Evolutionary conservation across 2,329 filamentous ascomycete species (phyloP).

Genomic region (Ophiostoma perfectum): DNA sequence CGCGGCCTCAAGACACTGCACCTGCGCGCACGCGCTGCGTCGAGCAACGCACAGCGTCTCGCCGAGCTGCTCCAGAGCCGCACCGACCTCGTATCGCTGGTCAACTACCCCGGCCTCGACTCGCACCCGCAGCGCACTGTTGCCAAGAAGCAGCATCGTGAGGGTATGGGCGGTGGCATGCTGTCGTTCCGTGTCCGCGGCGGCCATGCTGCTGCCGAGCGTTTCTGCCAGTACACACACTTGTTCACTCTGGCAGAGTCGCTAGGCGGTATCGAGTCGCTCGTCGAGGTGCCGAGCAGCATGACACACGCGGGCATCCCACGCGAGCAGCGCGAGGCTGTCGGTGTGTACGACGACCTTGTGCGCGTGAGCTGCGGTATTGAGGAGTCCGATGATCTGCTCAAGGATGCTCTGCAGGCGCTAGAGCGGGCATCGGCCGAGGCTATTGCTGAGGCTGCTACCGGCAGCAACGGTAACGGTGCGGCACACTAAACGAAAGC

Average conservation of each 20-base stretch:
- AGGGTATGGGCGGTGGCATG: conserved; percentile 95
- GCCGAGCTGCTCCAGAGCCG: conserved; percentile 73
- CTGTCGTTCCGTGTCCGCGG: conserved; percentile 90
- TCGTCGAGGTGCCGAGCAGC: conserved; percentile 85
- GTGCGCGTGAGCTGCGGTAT: conserved; percentile 91
- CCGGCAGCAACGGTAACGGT: neutral
- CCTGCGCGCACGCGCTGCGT: conserved; percentile 80
- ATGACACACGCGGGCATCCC: conserved; percentile 99
- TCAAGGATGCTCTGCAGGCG: conserved; percentile 71
- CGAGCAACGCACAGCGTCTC: conserved; percentile 71
- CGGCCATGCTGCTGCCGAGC: conserved; percentile 76
- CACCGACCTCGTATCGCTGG: conserved; percentile 67
- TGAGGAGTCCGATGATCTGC: conserved; percentile 82
- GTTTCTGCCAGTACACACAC: conserved; percentile 83
- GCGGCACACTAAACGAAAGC: neutral
- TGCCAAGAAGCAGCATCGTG: conserved; percentile 83
- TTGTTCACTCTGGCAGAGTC: conserved; percentile 93
- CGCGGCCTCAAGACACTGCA: conserved; percentile 95
- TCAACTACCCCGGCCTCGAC: conserved; percentile 91
- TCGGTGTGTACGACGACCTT: conserved; percentile 91
- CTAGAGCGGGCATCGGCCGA: conserved; percentile 60
- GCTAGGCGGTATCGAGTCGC: conserved; percentile 79
- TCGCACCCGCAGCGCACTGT: conserved; percentile 84
- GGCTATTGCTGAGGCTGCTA: neutral
- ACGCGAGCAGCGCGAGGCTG: conserved; percentile 79